Base-by-base conservation (phyloP, 495 filamentous ascomycete species). In the Neurospora sublineolata region DNA sequence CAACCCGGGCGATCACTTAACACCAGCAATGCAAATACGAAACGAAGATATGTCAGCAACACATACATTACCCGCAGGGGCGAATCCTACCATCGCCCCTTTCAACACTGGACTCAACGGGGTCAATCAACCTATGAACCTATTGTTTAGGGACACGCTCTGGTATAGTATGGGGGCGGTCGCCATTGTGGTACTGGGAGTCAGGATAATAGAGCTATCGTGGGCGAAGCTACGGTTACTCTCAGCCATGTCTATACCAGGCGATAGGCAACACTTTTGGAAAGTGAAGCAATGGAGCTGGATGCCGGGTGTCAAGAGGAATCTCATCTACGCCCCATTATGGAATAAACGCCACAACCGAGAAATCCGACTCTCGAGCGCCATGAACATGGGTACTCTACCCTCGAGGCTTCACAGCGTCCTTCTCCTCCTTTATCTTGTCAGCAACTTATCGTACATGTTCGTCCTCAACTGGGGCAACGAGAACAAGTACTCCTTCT, bases 311-410 rank as follows among this genome's bases (percentile, higher is more conserved):
- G 73, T 97, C 75, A 97, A 97, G 84, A 88, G 87, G 73, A 84
- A 94, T 76, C 77, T 97, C 69, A 85, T 97, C 74, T 93, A 94
- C 79, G 94, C 95, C 11, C 94, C 95, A 1, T 81, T 98, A 27
- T 89, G 92, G 79, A 87, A 86, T 12, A 91, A 86, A 73, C 89
- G 94, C 37, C 94, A 97, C 82, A 96, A 95, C 81, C 88, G 90
- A 69, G 94, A 97, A 79, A 88, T 97, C 73, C 87, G 88, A 74
- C 80, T 97, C 6, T 94, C 91, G 6, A 83, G 87, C 16, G 91
- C 90, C 46, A 70, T 95, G 75, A 94, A 93, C 79, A 86, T 97
- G 76, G 95, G 95, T 38, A 94, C 90, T 1, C 82, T 98, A 3
- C 95, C 95, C 4, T 92, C 90, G 52, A 89, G 95, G 11, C 88